phyloP scores from a whole-genome alignment of 2,329 filamentous ascomycete species.

The Colletotrichum tamarilloi region DNA sequence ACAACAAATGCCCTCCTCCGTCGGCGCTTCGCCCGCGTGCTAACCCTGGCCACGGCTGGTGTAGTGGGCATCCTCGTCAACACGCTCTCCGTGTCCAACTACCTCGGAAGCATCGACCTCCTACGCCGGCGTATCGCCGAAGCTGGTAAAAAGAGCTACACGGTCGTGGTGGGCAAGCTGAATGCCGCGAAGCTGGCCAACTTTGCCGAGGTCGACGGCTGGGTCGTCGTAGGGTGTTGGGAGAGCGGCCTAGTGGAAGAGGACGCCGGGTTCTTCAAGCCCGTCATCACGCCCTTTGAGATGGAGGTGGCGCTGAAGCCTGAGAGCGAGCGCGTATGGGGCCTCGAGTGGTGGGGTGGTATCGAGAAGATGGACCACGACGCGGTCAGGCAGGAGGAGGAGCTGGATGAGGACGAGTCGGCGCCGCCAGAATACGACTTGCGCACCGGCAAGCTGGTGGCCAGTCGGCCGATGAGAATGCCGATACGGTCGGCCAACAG shows the following conservation, averaged over 20 bases:
- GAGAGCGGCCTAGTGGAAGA: slow-evolving; percentile 94
- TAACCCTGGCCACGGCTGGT: slow-evolving; percentile 81
- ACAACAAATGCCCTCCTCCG: slow-evolving; percentile 71
- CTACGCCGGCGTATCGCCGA: slow-evolving; percentile 78
- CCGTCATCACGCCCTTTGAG: slow-evolving; percentile 96
- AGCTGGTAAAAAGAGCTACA: slow-evolving; percentile 94
- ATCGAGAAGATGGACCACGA: slow-evolving; percentile 75
- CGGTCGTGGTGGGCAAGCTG: slow-evolving; percentile 95
- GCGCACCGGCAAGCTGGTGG: slow-evolving; percentile 85
- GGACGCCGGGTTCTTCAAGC: slow-evolving; percentile 82
- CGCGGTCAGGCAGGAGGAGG: slow-evolving; percentile 26
- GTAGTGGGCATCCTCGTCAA: slow-evolving; percentile 97
- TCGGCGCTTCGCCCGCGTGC: slow-evolving; percentile 88
- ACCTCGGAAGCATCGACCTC: slow-evolving; percentile 81
- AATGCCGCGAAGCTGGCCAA: slow-evolving; percentile 97
- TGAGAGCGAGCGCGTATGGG: slow-evolving; percentile 85
- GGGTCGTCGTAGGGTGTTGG: slow-evolving; percentile 98
- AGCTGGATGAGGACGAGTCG: slow-evolving; percentile 71
- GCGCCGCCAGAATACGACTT: slow-evolving; percentile 93
- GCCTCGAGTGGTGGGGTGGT: slow-evolving; percentile 87
- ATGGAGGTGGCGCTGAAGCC: slow-evolving; percentile 79
- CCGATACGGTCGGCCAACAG: slow-evolving; percentile 42
- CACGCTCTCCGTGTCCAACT: slow-evolving; percentile 91
- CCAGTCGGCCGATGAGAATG: slow-evolving; percentile 78
- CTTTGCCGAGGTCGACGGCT: slow-evolving; percentile 93